A percentile compares a stretch with the other conserved stretches of the same genome.
Evolutionary conservation across 768 basidiomycete genomes (phyloP).

Genomic region (Tremella yokohamensis): DNA sequence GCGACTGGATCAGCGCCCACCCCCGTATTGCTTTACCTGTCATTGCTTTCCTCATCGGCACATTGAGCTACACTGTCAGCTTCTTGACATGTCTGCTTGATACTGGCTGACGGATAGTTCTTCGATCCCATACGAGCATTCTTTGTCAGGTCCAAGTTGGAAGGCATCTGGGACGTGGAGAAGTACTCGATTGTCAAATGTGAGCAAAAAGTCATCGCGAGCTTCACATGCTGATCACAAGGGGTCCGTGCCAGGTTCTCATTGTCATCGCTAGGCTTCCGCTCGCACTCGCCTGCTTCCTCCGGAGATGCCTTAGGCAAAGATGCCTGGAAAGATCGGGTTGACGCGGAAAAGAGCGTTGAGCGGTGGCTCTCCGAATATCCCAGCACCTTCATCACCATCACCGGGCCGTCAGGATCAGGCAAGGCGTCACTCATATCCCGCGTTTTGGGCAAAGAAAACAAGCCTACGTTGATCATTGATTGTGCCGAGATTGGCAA

Average conservation of each 20-base stretch:
- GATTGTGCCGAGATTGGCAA: slow-evolving; percentile 76
- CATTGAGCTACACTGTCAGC: slow-evolving; percentile 78
- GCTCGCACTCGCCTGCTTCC: slow-evolving; percentile 1
- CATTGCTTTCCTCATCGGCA: slow-evolving; percentile 80
- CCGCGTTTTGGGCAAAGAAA: slow-evolving; percentile 46
- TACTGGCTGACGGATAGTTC: slow-evolving; percentile 57
- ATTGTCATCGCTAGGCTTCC: slow-evolving; percentile 1
- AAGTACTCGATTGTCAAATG: slow-evolving; percentile 71
- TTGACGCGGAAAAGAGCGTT: slow-evolving; percentile 67
- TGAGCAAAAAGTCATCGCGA: slow-evolving; percentile 12
- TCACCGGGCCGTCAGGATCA: slow-evolving; percentile 53
- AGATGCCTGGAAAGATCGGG: slow-evolving; percentile 77
- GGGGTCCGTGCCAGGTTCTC: slow-evolving; percentile 21
- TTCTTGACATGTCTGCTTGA: not conserved
- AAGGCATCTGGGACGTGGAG: slow-evolving; percentile 76
- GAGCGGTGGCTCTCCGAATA: slow-evolving; percentile 70
- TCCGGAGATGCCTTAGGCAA: slow-evolving; percentile 38
- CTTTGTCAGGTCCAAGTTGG: slow-evolving; percentile 75
- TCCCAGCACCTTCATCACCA: slow-evolving; percentile 61
- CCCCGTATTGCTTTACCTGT: slow-evolving; percentile 50
- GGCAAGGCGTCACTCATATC: slow-evolving; percentile 53
- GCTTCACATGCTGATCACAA: slow-evolving; percentile 4
- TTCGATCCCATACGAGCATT: slow-evolving; percentile 87
- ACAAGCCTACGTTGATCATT: slow-evolving; percentile 64
- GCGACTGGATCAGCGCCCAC: slow-evolving; percentile 50